Evolutionary conservation across 768 basidiomycete species (phyloP).

Genomic region (Tricholoma sp.): DNA sequence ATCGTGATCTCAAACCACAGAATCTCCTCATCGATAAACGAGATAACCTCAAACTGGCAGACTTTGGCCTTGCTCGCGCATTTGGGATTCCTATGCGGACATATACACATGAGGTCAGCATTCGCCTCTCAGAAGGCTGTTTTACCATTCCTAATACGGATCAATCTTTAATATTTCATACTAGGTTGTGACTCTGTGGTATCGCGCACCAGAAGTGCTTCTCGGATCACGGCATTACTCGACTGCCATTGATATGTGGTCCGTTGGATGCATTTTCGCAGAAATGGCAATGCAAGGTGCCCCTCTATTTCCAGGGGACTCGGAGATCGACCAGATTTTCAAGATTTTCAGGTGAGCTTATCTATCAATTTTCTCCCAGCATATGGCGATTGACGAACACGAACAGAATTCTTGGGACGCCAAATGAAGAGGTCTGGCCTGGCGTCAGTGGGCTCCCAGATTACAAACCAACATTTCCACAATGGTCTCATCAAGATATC

Average conservation of each 20-base stretch:
- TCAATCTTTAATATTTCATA: background rate
- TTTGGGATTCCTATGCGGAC: constrained; percentile 98
- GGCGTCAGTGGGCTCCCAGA: constrained; percentile 85
- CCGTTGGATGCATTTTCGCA: constrained; percentile 97
- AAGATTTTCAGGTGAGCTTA: constrained; percentile 84
- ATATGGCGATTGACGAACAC: background rate
- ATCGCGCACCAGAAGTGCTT: constrained; percentile 95
- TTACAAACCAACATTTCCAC: constrained; percentile 95
- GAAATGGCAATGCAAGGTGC: constrained; percentile 95
- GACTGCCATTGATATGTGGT: constrained; percentile 99
- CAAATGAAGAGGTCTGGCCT: constrained; percentile 88
- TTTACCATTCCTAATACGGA: background rate
- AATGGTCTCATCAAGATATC: constrained; percentile 83
- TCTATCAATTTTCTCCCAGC: background rate
- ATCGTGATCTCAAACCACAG: constrained; percentile 95
- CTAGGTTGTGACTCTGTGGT: constrained; percentile 99
- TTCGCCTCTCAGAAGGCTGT: background rate
- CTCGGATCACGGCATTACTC: constrained; percentile 95
- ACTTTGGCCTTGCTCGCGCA: constrained; percentile 93
- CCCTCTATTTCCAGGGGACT: constrained; percentile 96
- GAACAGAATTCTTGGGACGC: constrained; percentile 86
- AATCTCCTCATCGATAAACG: constrained; percentile 88
- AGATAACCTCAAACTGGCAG: constrained; percentile 91
- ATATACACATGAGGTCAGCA: constrained; percentile 93
- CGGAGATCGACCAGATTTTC: constrained; percentile 99